Conservation (phyloP, 2,329 filamentous ascomycete species). For the Pezicula radicicola region DNA sequence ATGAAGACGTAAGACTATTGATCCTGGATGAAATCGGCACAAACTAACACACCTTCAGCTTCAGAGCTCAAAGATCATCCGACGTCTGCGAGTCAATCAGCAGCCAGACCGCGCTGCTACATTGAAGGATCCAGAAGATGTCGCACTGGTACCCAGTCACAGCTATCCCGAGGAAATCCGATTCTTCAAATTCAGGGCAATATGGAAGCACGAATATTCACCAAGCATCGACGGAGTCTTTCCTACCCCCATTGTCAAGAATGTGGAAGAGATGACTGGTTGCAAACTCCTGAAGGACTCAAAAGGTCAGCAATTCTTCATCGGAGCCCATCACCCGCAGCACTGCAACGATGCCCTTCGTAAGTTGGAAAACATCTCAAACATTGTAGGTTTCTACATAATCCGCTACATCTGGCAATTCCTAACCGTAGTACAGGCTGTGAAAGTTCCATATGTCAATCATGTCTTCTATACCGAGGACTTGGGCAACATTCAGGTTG, state of each 20-base stretch:
- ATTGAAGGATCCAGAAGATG: conserved; percentile 4
- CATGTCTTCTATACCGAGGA: conserved; percentile 25
- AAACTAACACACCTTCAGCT: conserved; percentile 10
- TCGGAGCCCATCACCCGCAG: conserved; percentile 12
- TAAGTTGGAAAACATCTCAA: conserved; percentile 22
- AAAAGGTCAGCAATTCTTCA: conserved; percentile 12
- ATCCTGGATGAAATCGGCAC: not conserved
- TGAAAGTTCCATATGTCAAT: not conserved
- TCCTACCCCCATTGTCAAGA: conserved; percentile 3
- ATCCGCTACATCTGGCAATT: not conserved
- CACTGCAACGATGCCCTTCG: conserved; percentile 10
- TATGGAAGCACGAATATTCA: conserved; percentile 4
- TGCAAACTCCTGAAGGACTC: conserved; percentile 16
- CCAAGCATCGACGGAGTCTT: conserved; percentile 11
- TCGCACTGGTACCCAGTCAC: not conserved
- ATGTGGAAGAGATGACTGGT: conserved; percentile 14
- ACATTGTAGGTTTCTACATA: conserved; percentile 15
- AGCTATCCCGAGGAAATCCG: conserved; percentile 11
- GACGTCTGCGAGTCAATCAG: not conserved
- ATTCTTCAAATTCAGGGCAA: conserved; percentile 6
- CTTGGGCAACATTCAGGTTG: conserved; percentile 11
- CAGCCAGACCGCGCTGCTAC: not conserved
- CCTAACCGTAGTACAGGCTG: not conserved
- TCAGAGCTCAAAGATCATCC: conserved; percentile 15
- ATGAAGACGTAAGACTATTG: not conserved